Evolutionary conservation across 2,329 filamentous ascomycete species (phyloP).

Genomic region (Fusarium fujikuroi): DNA sequence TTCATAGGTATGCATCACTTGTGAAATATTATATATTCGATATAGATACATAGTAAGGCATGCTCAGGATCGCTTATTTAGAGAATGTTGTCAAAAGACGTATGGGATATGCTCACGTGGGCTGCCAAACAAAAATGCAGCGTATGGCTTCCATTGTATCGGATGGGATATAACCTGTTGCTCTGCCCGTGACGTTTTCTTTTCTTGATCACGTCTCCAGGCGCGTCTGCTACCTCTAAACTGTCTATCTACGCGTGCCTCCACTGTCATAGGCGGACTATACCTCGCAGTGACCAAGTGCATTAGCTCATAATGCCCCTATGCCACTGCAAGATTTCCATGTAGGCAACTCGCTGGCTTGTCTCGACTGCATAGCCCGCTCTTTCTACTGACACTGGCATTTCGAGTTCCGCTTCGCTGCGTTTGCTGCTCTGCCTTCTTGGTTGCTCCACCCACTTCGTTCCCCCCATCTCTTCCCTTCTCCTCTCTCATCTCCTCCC

Average conservation of each 20-base stretch:
- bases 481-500: background rate
- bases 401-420: background rate
- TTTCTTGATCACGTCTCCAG: conserved; percentile 1
- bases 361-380: background rate
- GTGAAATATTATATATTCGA: background rate
- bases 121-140: conserved; percentile 9
- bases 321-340: background rate
- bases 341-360: background rate
- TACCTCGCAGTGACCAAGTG: background rate
- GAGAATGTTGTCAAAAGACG: background rate
- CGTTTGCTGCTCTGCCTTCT: conserved; percentile 10
- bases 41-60: background rate
- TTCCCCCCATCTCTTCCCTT: background rate
- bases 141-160: conserved; percentile 2
- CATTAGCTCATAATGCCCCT: background rate
- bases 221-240: background rate
- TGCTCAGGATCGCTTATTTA: background rate
- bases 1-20: background rate
- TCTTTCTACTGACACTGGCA: background rate
- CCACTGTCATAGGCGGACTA: background rate
- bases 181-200: conserved; percentile 7
- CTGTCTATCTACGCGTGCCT: conserved; percentile 3
- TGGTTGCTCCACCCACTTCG: background rate
- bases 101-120: conserved; percentile 14
- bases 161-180: conserved; percentile 2